These are phyloP conservation scores for Nannochloropsis gaditana DNA, from an alignment of 108 stramenopile genomes.

Conservation along the genomic window DNA sequence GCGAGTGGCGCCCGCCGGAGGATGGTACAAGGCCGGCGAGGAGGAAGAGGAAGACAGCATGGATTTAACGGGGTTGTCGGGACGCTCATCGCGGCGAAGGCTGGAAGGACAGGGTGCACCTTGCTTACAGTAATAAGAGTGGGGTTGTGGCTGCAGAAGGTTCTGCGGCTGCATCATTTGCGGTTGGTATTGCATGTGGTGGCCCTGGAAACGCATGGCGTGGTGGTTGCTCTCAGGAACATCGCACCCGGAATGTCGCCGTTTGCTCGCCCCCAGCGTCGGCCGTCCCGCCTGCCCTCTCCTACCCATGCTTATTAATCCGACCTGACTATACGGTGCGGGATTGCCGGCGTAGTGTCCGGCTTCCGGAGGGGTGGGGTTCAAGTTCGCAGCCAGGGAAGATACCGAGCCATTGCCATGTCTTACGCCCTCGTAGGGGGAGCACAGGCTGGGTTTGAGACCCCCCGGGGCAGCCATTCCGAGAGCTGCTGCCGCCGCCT, in stretches of 20 bases:
- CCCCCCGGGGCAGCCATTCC: background rate
- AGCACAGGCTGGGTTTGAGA: background rate
- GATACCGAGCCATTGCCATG: background rate
- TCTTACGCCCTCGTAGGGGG: background rate
- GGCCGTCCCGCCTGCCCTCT: no score
- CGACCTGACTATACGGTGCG: no score
- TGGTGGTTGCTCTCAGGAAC: background rate
- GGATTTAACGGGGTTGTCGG: background rate
- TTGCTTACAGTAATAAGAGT: background rate
- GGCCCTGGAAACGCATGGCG: background rate
- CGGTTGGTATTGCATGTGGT: background rate
- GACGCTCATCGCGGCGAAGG: no score
- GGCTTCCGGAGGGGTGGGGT: no score
- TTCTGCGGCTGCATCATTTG: background rate
- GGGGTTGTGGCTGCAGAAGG: background rate
- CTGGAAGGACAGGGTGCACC: no score
- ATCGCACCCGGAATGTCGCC: background rate
- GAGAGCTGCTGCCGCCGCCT: no score
- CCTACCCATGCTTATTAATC: no score
- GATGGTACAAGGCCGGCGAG: background rate
- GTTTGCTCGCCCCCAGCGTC: background rate
- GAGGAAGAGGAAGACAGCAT: constrained; percentile 7
- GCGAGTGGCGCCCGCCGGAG: background rate
- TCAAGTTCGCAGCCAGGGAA: no score
- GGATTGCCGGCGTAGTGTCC: no score